A percentile compares a stretch with the other conserved stretches of the same genome.
Conservation (phyloP, 176 grass and related monocot species). For the Ampelocalamus luodianensis region DNA sequence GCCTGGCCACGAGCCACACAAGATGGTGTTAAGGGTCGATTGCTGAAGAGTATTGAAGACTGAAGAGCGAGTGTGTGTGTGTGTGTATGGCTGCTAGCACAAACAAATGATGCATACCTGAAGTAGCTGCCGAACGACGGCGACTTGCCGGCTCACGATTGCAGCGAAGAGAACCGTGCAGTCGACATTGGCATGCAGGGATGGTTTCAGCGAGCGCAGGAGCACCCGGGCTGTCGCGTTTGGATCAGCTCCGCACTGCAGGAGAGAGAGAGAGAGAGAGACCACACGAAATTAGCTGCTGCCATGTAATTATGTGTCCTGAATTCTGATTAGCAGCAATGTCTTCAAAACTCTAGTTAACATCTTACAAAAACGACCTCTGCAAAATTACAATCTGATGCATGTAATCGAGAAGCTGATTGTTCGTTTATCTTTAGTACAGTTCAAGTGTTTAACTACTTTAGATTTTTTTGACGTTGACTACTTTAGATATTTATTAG, state of each 20-base stretch:
- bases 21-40: neutral
- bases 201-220: conserved; percentile 84
- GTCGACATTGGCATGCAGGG: conserved; percentile 83
- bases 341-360: neutral
- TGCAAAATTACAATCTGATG: neutral
- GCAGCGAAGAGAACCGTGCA: conserved; percentile 85
- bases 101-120: conserved; percentile 51
- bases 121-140: conserved; percentile 73
- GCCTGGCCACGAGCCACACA: conserved; percentile 38
- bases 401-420: neutral
- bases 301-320: neutral
- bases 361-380: neutral
- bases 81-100: no score
- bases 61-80: neutral
- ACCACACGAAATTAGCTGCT: neutral
- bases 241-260: conserved; percentile 81
- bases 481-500: neutral
- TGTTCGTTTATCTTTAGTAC: neutral
- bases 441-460: neutral
- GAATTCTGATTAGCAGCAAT: neutral
- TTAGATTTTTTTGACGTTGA: no score
- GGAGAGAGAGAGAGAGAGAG: neutral
- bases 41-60: neutral
- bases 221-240: conserved; percentile 78
- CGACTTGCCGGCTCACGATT: conserved; percentile 79